Evolutionary conservation across 257 asterid genomes (phyloP), one percentile per base, ranked within the genome.

Genomic region (Rhazya stricta): DNA sequence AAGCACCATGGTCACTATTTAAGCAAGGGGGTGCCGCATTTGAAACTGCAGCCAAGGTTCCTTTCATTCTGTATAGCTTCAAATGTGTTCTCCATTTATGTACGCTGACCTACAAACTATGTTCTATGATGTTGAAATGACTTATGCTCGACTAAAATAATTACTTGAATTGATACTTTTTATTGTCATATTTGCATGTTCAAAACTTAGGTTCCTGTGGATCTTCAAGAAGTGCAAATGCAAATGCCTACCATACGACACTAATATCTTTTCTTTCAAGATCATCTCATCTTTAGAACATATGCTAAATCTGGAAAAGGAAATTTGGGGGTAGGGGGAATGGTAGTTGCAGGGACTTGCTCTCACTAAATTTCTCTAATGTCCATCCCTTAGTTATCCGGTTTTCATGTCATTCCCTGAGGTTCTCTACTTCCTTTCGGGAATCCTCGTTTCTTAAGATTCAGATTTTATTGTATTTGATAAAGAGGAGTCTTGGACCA

Each of bases 1-100:
- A 82, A 76, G 94, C 92, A 57, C 98, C 99, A 5, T 94, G 99
- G 99, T 87, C 94, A 46, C 91, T 90, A 79, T 92, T 94, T 82
- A 94, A 94, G 84, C 88, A 89, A 90, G 99, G 97, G 73, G 92
- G 86, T 37, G 73, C 86, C 74, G 93, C 91, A 78, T 86, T 86
- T 43, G 88, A 85, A 85, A 84, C 96, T 81, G 99, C 99, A 69
- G 88, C 98, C 79, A 92, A 90, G 97, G 97, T 89, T 41, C 43
- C 23, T 71, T 63, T 53, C 53, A 21, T 32, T 53, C 67, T 56
- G 5, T 53, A 53, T 48, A 16, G 42, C 75, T 72, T 76, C 60
- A 13, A 32, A 30, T 15, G 23, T 19, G 2, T 58, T 29, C 5
- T 13, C 53, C 53, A 48, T 48, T 29, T 29, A 13, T 56, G 63